A percentile compares a stretch with the other conserved stretches of the same genome.
Evolutionary conservation across 257 asterid genomes (phyloP).

Genomic region (Ophiorrhiza pumila): DNA sequence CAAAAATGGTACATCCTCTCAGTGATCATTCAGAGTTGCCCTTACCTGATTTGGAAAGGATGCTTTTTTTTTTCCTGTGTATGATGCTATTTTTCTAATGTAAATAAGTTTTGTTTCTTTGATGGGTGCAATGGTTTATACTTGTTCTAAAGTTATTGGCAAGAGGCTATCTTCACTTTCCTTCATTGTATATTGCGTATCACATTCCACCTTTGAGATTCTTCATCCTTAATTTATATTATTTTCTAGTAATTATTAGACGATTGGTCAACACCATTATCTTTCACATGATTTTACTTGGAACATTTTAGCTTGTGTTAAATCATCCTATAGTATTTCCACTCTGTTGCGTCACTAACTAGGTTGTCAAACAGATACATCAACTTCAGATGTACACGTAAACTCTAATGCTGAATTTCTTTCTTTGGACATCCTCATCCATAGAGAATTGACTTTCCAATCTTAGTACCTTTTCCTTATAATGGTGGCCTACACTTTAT

Average conservation of each 20-base stretch:
- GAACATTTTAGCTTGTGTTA: not conserved
- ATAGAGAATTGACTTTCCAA: not conserved
- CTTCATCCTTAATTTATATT: not conserved
- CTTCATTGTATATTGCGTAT: not conserved
- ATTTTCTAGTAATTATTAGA: not conserved
- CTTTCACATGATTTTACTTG: not conserved
- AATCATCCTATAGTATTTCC: not conserved
- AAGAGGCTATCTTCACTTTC: not conserved
- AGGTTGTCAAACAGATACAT: not conserved
- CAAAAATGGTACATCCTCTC: constrained; percentile 66
- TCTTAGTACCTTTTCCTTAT: not conserved
- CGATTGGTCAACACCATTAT: not conserved
- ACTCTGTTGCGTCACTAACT: not conserved
- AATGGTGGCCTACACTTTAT: not conserved
- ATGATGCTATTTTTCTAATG: too few relatives aligned
- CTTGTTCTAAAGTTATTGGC: not conserved
- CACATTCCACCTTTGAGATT: not conserved
- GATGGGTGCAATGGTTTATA: not conserved
- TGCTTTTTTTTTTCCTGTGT: not conserved
- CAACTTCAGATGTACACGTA: not conserved
- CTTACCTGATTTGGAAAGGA: not conserved
- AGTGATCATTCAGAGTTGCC: not conserved
- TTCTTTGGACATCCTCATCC: not conserved
- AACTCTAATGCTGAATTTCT: not conserved
- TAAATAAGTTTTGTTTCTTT: not conserved